Percentiles rank a stretch among this genome's conserved stretches.
These are phyloP conservation scores for Cenchrus purpureus DNA, from an alignment of 176 grass and related monocot genomes.

Conservation along the genomic window DNA sequence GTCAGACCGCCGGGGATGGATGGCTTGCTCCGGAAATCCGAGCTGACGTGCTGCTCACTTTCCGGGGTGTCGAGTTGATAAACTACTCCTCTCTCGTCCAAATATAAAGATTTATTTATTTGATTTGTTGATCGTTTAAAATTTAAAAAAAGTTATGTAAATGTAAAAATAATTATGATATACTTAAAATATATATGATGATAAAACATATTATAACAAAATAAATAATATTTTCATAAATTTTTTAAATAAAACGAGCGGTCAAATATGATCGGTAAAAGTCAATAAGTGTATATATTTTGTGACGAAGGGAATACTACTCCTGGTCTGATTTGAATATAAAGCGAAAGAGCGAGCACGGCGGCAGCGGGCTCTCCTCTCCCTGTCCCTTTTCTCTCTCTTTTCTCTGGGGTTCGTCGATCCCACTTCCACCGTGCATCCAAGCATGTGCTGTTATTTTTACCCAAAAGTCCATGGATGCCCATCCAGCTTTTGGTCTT, in stretches of 20 bases:
- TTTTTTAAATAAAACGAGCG: no score
- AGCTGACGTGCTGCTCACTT: slow-evolving; percentile 39
- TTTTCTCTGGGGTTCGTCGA: slow-evolving; percentile 39
- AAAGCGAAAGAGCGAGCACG: slow-evolving; percentile 46
- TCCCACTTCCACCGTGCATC: slow-evolving; percentile 36
- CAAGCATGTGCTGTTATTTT: slow-evolving; percentile 27
- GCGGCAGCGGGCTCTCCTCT: not conserved
- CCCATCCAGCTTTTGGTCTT: slow-evolving; percentile 36
- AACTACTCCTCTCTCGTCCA: not conserved
- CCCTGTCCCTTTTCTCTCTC: not conserved
- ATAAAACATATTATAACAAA: no score
- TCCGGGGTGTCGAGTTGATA: slow-evolving; percentile 2
- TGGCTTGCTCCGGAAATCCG: slow-evolving; percentile 27
- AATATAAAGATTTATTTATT: no score
- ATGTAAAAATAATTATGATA: no score
- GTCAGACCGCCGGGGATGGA: not conserved
- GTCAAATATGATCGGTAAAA: no score
- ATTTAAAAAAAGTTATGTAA: no score
- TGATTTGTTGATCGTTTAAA: no score
- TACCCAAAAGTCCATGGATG: slow-evolving; percentile 44
- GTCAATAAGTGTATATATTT: no score
- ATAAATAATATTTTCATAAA: no score
- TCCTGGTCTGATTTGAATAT: slow-evolving; percentile 36
- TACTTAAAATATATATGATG: no score
- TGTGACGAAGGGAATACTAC: not conserved